Evolutionary conservation across 495 filamentous ascomycete genomes (phyloP).

Genomic region (Trichoderma virens): DNA sequence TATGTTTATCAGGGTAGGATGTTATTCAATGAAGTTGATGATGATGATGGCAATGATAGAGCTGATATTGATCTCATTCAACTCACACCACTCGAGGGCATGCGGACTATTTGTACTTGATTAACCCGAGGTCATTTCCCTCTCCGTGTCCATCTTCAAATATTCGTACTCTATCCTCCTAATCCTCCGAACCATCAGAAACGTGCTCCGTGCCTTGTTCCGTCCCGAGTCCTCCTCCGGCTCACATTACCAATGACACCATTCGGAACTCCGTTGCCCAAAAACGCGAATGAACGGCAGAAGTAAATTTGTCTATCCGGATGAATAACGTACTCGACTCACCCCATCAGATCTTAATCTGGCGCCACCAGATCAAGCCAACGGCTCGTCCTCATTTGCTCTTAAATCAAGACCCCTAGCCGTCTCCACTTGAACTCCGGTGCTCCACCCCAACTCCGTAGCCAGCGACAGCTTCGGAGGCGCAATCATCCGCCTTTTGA

Average conservation of each 20-base stretch:
- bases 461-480: background rate
- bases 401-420: background rate
- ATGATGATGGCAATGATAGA: background rate
- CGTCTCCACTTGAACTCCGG: conserved; percentile 1
- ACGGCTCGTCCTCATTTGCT: too few relatives aligned
- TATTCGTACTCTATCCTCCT: too few relatives aligned
- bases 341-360: background rate
- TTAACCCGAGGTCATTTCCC: background rate
- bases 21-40: background rate
- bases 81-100: background rate
- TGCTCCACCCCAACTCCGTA: background rate
- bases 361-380: background rate
- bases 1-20: background rate
- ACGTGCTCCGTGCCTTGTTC: too few relatives aligned
- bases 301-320: background rate
- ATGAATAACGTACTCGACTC: background rate
- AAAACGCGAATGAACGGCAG: too few relatives aligned
- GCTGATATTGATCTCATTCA: background rate
- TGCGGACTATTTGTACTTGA: background rate
- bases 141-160: background rate
- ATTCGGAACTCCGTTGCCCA: background rate
- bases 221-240: too few relatives aligned
- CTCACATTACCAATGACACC: background rate
- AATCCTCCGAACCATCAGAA: too few relatives aligned
- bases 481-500: background rate